These are phyloP conservation scores for Echium plantagineum DNA, from an alignment of 257 asterid species.

Conservation along the genomic window DNA sequence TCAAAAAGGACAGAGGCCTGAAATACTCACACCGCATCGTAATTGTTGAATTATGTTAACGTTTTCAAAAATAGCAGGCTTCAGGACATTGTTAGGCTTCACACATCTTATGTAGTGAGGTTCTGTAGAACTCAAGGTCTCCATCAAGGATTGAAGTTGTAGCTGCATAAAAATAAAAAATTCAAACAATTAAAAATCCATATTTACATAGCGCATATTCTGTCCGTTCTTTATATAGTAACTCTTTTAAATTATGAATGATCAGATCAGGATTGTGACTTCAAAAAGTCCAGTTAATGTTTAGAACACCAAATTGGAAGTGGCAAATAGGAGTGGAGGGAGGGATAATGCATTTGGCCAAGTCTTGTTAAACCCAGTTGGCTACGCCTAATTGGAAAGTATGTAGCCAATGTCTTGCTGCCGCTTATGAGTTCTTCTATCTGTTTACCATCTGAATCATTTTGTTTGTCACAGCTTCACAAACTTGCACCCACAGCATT, in stretches of 20 bases:
- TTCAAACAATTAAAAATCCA: constrained; percentile 12
- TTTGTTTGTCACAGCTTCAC: background rate
- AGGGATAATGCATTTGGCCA: background rate
- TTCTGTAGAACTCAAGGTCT: constrained; percentile 81
- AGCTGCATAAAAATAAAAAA: constrained; percentile 46
- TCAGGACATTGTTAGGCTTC: constrained; percentile 84
- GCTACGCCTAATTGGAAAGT: background rate
- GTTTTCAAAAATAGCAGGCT: constrained; percentile 95
- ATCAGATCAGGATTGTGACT: background rate
- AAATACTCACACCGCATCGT: constrained; percentile 93
- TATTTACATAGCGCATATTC: background rate
- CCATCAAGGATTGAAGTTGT: constrained; percentile 98
- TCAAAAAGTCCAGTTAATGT: background rate
- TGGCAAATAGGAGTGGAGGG: background rate
- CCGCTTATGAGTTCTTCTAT: background rate
- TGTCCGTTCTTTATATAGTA: background rate
- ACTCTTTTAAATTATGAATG: constrained; percentile 1
- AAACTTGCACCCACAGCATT: too few relatives aligned
- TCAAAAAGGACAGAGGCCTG: constrained; percentile 9
- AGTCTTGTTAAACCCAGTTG: background rate
- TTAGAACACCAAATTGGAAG: background rate
- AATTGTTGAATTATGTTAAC: constrained; percentile 80
- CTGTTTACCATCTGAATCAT: background rate
- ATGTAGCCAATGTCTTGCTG: background rate
- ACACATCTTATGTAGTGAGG: constrained; percentile 99